These are phyloP conservation scores for Tetrapisispora pingtungensis DNA, from an alignment of 805 yeast genomes.

Conservation along the genomic window DNA sequence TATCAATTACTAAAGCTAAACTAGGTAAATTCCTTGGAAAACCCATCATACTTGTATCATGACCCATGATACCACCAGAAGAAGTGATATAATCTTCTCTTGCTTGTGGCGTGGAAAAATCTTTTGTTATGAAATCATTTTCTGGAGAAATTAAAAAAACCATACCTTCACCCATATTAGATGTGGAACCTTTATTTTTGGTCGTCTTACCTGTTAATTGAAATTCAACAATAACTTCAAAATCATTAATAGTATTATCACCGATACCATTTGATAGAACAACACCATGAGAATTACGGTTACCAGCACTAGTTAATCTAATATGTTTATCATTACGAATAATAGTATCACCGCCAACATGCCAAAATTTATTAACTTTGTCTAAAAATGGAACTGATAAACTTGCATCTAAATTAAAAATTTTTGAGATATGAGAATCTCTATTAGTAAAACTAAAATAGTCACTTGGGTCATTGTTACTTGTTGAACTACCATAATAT, in stretches of 20 bases:
- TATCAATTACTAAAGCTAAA: conserved; percentile 22
- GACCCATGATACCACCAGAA: conserved; percentile 20
- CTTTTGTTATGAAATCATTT: conserved; percentile 20
- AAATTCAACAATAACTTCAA: conserved; percentile 20
- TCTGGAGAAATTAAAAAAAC: conserved; percentile 23
- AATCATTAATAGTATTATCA: conserved; percentile 25
- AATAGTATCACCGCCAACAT: conserved; percentile 21
- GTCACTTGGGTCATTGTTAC: neutral
- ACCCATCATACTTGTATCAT: conserved; percentile 24
- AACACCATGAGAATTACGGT: conserved; percentile 11
- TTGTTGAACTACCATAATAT: neutral
- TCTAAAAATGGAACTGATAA: conserved; percentile 21
- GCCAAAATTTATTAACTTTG: conserved; percentile 23
- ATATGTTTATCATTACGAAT: conserved; percentile 19
- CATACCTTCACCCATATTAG: conserved; percentile 22
- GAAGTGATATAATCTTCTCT: conserved; percentile 18
- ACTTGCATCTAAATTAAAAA: conserved; percentile 21
- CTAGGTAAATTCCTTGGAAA: conserved; percentile 27
- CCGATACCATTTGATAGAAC: conserved; percentile 28
- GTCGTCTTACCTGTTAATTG: conserved; percentile 2
- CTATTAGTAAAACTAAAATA: neutral
- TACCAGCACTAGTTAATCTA: conserved; percentile 14
- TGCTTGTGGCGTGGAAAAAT: conserved; percentile 14
- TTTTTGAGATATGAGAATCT: conserved; percentile 2
- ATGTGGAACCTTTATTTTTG: neutral